Evolutionary conservation across 1,284 basidiomycete genomes (phyloP), one percentile per base, ranked within the genome.

Genomic region (Malassezia cuniculi): DNA sequence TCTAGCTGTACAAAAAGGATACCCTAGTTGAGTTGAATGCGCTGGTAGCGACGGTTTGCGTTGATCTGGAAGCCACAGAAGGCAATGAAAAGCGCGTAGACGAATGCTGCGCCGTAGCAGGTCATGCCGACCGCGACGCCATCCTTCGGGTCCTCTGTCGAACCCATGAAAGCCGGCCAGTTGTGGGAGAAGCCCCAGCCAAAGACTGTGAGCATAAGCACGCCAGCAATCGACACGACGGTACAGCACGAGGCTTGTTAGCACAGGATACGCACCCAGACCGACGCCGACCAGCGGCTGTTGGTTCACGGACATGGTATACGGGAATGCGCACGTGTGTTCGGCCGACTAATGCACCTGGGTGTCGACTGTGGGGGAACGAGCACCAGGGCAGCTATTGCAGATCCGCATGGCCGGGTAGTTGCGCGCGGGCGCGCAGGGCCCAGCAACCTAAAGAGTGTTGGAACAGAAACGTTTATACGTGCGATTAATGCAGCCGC

Each of bases 191-290:
- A 59, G 9, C 53, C 62, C 25, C 52, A 60, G 9, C 55, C 55
- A 19, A 64, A 56, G 34, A 63, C 70, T 29, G 69, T 48, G 21
- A 75, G 69, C 48, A 74, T 73, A 47, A 74, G 54, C 17, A 72
- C 69, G n/a, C 72, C 74, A 32, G 75, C 73, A 30, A 71, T 44
- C 8, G 70, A 72, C 33, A 75, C 65, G 34, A 75, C 65, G 26
- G 72, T 72, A 52, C 73, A 75, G 68, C 72, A 74, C 34, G 68
- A 68, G 18, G 74, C 74, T 75, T n/a, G n/a, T n/a, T n/a, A n/a
- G n/a, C n/a, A n/a, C n/a, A n/a, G n/a, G n/a, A n/a, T n/a, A n/a
- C n/a, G n/a, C n/a, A n/a, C n/a, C n/a, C n/a, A n/a, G n/a, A n/a
- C n/a, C n/a, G n/a, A n/a, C n/a, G n/a, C n/a, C n/a, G n/a, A n/a